These are phyloP conservation scores for Selaginella moellendorffii DNA, from an alignment of 75 land plant species.

Conservation along the genomic window DNA sequence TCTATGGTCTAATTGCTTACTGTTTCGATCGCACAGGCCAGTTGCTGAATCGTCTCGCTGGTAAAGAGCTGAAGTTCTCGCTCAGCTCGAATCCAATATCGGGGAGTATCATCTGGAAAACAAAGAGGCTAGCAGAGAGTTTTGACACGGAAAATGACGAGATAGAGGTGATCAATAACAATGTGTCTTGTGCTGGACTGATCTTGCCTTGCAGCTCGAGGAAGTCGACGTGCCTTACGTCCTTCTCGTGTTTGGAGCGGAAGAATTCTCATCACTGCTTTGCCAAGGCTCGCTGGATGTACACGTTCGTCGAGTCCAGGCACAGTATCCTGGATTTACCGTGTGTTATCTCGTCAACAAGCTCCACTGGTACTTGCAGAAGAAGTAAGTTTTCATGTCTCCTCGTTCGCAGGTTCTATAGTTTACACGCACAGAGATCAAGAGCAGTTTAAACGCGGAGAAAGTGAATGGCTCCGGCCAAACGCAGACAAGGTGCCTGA, in stretches of 20 bases:
- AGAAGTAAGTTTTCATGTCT: constrained; percentile 36
- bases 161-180: too few species aligned
- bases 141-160: too few species aligned
- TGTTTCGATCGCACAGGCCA: constrained; percentile 34
- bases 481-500: not conserved
- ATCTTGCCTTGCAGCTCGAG: too few species aligned
- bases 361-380: constrained; percentile 45
- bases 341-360: constrained; percentile 69
- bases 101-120: constrained; percentile 72
- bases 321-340: constrained; percentile 48
- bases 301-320: constrained; percentile 34
- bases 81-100: constrained; percentile 58
- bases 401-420: not conserved
- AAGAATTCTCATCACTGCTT: constrained; percentile 56
- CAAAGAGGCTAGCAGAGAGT: constrained; percentile 52
- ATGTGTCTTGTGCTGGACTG: too few species aligned
- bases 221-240: constrained; percentile 47
- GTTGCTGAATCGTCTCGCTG: constrained; percentile 67
- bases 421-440: constrained; percentile 2
- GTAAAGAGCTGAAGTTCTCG: constrained; percentile 52
- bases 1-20: not conserved
- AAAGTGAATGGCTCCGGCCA: constrained; percentile 1
- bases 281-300: constrained; percentile 31
- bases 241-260: constrained; percentile 55
- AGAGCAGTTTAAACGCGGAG: constrained; percentile 1